Evolutionary conservation across 139 green algal genomes (phyloP).

Genomic region (Tetradesmus lagerheimii): DNA sequence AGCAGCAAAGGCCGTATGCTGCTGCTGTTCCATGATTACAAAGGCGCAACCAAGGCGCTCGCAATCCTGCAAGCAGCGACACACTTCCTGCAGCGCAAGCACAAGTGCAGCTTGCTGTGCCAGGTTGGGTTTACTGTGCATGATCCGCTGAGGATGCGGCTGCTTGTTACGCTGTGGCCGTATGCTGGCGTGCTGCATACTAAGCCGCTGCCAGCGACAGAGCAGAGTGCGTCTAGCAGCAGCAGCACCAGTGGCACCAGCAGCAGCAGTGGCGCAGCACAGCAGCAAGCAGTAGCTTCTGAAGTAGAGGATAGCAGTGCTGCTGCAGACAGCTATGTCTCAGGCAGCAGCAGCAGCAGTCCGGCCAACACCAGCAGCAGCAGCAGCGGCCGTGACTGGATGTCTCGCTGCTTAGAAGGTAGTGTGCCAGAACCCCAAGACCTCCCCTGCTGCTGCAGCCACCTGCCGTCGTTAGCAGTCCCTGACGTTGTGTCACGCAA

Average conservation of each 20-base stretch:
- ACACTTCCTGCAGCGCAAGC: conserved; percentile 3
- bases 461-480: conserved; percentile 14
- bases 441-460: not conserved
- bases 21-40: conserved; percentile 27
- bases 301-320: not conserved
- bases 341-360: not conserved
- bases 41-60: conserved; percentile 2
- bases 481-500: not conserved
- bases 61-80: conserved; percentile 1
- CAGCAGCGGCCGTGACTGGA: not conserved
- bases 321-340: too few relatives aligned
- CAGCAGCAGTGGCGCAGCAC: not conserved
- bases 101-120: conserved; percentile 32
- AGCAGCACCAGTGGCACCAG: conserved; percentile 9
- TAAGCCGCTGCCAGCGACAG: not conserved
- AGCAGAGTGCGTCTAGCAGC: not conserved
- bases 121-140: conserved; percentile 18
- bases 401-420: conserved; percentile 2
- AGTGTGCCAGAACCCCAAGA: not conserved
- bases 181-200: conserved; percentile 17
- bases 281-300: not conserved
- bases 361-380: not conserved
- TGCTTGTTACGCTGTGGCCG: conserved; percentile 24
- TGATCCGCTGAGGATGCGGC: not conserved
- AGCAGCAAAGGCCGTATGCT: conserved; percentile 6